Conservation (phyloP, 306 rosid species). For the Quercus variabilis region DNA sequence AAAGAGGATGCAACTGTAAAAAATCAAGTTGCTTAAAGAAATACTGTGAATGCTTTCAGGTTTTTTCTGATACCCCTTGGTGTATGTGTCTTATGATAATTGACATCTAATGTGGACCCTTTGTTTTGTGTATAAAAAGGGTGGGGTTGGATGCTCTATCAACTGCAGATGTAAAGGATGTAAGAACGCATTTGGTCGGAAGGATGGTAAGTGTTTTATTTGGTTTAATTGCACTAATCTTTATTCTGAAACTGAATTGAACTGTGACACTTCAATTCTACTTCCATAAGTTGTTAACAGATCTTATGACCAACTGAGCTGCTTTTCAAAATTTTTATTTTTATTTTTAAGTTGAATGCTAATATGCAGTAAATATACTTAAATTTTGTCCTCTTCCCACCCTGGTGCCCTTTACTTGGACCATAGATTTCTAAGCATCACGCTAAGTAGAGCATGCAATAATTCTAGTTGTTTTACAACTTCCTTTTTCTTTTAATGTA, state of each 20-base stretch:
- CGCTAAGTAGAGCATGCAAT: not conserved
- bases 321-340: not conserved
- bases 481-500: slow-evolving; percentile 9
- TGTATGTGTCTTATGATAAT: slow-evolving; percentile 17
- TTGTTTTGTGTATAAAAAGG: slow-evolving; percentile 36
- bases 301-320: not conserved
- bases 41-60: slow-evolving; percentile 92
- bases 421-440: not conserved
- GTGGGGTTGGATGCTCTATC: slow-evolving; percentile 82
- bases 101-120: slow-evolving; percentile 14
- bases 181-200: slow-evolving; percentile 69
- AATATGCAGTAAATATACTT: too few species aligned
- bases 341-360: too few species aligned
- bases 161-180: slow-evolving; percentile 83
- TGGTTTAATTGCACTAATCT: not conserved
- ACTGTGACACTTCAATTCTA: not conserved
- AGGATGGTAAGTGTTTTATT: slow-evolving; percentile 56
- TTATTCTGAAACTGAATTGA: not conserved
- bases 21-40: slow-evolving; percentile 80
- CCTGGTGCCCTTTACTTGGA: not conserved
- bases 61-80: slow-evolving; percentile 15
- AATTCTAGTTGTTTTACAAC: not conserved
- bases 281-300: not conserved
- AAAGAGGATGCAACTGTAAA: slow-evolving; percentile 90
- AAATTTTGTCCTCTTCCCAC: too few species aligned